Evolutionary conservation across 768 basidiomycete species (phyloP).

Genomic region (Mrakia blollopis): DNA sequence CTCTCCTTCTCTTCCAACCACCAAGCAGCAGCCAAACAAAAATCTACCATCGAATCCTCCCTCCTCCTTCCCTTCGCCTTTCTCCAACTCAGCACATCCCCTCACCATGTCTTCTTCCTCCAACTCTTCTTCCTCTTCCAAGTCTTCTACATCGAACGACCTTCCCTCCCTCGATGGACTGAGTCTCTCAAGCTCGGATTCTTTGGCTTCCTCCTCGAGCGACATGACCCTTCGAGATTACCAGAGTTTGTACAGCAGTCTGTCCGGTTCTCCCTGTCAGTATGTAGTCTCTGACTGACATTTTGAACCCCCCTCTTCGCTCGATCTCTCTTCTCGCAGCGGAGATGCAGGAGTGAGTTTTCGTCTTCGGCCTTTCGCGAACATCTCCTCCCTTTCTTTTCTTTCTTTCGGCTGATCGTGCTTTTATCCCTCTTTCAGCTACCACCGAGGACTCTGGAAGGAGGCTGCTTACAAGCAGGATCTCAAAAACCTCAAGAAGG

Average conservation of each 20-base stretch:
- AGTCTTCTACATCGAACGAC: not conserved
- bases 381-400: not conserved
- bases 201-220: not conserved
- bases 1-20: not conserved
- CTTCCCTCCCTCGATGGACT: not conserved
- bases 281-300: not conserved
- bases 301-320: not conserved
- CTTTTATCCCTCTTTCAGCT: not conserved
- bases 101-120: not conserved
- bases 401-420: not conserved
- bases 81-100: not conserved
- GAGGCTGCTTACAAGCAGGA: not conserved
- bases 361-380: not conserved
- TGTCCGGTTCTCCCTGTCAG: not conserved
- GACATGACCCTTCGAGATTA: not conserved
- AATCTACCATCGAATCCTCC: not conserved
- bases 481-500: not conserved
- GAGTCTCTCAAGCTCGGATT: not conserved
- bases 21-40: too few species aligned
- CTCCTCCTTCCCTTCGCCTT: not conserved
- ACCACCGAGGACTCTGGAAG: conserved; percentile 7
- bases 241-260: not conserved
- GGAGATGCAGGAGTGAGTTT: not conserved
- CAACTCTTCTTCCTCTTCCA: not conserved
- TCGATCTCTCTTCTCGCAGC: not conserved